Conservation (phyloP, 2,329 filamentous ascomycete genomes). For the Shiraia sp. region DNA sequence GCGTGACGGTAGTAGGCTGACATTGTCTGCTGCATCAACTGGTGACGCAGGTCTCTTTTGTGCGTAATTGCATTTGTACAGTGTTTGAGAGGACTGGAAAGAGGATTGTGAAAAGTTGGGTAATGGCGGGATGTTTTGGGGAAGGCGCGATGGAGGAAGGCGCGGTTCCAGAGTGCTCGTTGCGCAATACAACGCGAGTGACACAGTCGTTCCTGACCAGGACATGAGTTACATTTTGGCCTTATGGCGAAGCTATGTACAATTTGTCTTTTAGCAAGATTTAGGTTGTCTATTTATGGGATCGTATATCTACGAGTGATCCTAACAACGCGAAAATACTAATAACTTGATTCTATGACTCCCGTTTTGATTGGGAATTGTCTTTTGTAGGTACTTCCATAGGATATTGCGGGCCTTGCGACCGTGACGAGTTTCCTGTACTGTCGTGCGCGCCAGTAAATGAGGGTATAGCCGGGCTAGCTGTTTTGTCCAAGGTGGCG, state of each 20-base stretch:
- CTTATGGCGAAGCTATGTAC: background rate
- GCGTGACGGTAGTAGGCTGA: too few species aligned
- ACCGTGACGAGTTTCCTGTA: background rate
- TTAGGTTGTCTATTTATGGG: too few species aligned
- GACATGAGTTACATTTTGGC: background rate
- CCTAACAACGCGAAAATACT: too few species aligned
- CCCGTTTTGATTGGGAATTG: too few species aligned
- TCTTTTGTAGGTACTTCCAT: too few species aligned
- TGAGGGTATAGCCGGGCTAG: conserved; percentile 34
- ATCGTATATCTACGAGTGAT: too few species aligned
- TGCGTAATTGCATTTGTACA: too few species aligned
- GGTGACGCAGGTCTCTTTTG: too few species aligned
- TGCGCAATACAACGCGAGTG: conserved; percentile 2
- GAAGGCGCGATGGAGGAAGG: conserved; percentile 29
- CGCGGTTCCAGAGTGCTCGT: conserved; percentile 8
- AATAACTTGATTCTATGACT: too few species aligned
- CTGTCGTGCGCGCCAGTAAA: conserved; percentile 12
- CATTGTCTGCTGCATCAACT: too few species aligned
- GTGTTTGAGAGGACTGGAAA: too few species aligned
- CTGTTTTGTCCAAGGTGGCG: conserved; percentile 76
- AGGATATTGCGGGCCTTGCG: too few species aligned
- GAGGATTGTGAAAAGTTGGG: conserved; percentile 4
- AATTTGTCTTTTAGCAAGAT: background rate
- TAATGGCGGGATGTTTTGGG: conserved; percentile 2
- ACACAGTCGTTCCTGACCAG: background rate